Base-by-base conservation (phyloP, 176 grass and related monocot genomes). In the Triticum urartu region DNA sequence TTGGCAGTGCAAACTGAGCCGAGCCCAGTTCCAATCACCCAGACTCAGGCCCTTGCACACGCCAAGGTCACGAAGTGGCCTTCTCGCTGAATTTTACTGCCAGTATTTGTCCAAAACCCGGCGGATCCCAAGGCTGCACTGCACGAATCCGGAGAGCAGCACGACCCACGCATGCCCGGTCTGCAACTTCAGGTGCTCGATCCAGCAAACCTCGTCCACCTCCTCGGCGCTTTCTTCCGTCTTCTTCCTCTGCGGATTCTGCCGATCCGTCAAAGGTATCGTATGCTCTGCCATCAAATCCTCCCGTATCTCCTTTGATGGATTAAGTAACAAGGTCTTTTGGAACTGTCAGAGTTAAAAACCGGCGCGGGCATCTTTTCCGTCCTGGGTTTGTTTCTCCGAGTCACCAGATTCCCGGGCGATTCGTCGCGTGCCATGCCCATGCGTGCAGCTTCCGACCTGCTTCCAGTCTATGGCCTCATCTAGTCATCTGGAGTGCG, bases 241-340 rank as follows among this genome's bases (percentile, higher is more conserved):
- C 39, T 1, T 38, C 52, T 18, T 0, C 14, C 7, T 36, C 28
- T 26, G 47, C 64, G 5, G 64, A 72, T 62, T 78, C 36, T 33
- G 39, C 63, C 28, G 5, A 15, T 82, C 83, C 82, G 88, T 64
- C 61, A 63, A 90, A 69, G 28, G 64, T 12, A 90, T 60, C 79
- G 33, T 40, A 21, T 59, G 18, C 54, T 47, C 12, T 10, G 69
- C 35, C 88, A 35, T 28, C 61, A 68, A 86, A 77, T 89, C 73
- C 12, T 3, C 39, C 12, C 47, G 21, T 45, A 79, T 83, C 83
- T 59, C 43, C 59, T 1, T 40, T 0, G 7, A 25, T 1, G 42
- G 33, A 58, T 43, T 76, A 64, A 79, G 52, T 73, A 74, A 83
- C 58, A 59, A 43, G 32, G 7, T 25, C 35, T 34, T 35, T 66